phyloP scores from a whole-genome alignment of 306 rosid genomes.

The cucumber (Cucumis sativus) region Cucumber_9930_V3 NC_026655.2:453001-453500 shows the following conservation, averaged over 20 bases:
- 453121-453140: slow-evolving; percentile 89
- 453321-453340: slow-evolving; percentile 92
- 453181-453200: slow-evolving; percentile 59
- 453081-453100: slow-evolving; percentile 56
- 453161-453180: slow-evolving; percentile 99
- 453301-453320: slow-evolving; percentile 96
- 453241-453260: not conserved
- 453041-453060: not conserved
- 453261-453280: slow-evolving; percentile 9
- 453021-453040: not conserved
- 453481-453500: not conserved
- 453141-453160: slow-evolving; percentile 88
- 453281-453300: slow-evolving; percentile 96
- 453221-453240: not conserved
- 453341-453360: slow-evolving; percentile 96
- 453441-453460: not conserved
- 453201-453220: not conserved
- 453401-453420: slow-evolving; percentile 20
- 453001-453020: not conserved
- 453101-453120: slow-evolving; percentile 94
- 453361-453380: slow-evolving; percentile 97
- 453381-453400: slow-evolving; percentile 92
- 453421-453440: not conserved
- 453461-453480: not conserved
- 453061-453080: not conserved